Base-by-base conservation (phyloP, 2,329 filamentous ascomycete genomes). In the Ophiostoma tasmaniense region DNA sequence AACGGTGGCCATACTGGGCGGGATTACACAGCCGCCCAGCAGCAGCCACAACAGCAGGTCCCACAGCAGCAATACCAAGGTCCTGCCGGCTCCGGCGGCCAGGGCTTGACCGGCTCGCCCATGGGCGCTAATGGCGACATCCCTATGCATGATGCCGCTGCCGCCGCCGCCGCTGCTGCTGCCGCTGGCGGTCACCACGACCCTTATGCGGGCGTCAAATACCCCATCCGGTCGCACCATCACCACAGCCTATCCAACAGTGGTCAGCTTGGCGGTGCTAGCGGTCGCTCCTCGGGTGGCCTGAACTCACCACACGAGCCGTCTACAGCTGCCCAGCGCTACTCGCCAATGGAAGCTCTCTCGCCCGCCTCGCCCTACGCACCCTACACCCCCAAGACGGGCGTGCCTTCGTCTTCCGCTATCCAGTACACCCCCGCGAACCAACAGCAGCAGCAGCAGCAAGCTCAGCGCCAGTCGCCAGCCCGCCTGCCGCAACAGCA, bases 301-400 rank as follows among this genome's bases (percentile, higher is more conserved):
- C 87, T 92, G 74, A 90, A 94, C 77, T 90, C 90, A 64, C 82
- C 89, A 66, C 88, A 89, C 73, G 89, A 94, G 76, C 88, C 91
- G 70, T 95, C 92, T 61, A 85, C 91, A 66, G 92, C 92, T 69
- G 91, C 93, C 70, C 91, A 96, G 78, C 88, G 93, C 76, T 98
- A 98, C 80, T 98, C 94, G 64, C 95, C 94, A 72, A 97, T 97
- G 93, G 94, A 97, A 78, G 86, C 88, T 20, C 82, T 96, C 71
- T 92, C 93, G 71, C 91, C 93, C 55, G 87, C 89, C 42, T 90
- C 91, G 69, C 89, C 92, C 42, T 96, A 96, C 80, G 85, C 62
- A 30, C 39, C 84, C 64, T 96, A 96, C 80, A 85, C 86, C 50
- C 76, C 84, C 28, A 80, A 90, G 82, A 77, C 86, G 82, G 71